These are phyloP conservation scores for Plectranthus barbatus DNA, from an alignment of 257 asterid species.

Conservation along the genomic window DNA sequence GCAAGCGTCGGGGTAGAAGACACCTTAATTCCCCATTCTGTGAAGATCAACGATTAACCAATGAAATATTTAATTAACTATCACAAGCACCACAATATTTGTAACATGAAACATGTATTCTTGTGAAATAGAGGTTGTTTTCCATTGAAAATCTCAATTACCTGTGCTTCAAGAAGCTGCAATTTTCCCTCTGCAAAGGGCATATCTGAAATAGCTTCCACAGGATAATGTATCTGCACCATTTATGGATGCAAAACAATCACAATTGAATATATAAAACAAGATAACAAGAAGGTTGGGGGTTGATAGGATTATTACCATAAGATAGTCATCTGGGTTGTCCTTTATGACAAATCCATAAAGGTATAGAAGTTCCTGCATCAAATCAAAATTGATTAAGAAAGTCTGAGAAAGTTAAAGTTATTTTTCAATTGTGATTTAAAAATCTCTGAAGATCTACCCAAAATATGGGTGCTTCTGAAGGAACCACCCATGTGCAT, in stretches of 20 bases:
- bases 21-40: conserved; percentile 86
- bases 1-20: conserved; percentile 60
- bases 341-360: conserved; percentile 78
- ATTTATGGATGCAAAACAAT: conserved; percentile 6
- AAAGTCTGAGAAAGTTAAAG: neutral
- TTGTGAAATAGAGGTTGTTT: neutral
- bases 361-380: conserved; percentile 89
- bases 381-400: conserved; percentile 14
- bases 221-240: conserved; percentile 73
- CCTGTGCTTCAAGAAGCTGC: conserved; percentile 96
- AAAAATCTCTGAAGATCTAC: neutral
- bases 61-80: neutral
- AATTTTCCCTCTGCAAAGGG: conserved; percentile 65
- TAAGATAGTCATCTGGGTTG: conserved; percentile 86
- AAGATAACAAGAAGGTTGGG: neutral
- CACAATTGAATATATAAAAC: neutral
- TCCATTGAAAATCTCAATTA: conserved; percentile 11
- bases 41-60: conserved; percentile 7
- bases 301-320: conserved; percentile 39
- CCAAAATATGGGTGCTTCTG: neutral
- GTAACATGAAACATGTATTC: neutral
- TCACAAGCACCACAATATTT: neutral
- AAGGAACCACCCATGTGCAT: neutral
- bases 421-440: neutral
- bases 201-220: conserved; percentile 56